Conservation (phyloP, 768 basidiomycete genomes). For the Epithele typhae region DNA sequence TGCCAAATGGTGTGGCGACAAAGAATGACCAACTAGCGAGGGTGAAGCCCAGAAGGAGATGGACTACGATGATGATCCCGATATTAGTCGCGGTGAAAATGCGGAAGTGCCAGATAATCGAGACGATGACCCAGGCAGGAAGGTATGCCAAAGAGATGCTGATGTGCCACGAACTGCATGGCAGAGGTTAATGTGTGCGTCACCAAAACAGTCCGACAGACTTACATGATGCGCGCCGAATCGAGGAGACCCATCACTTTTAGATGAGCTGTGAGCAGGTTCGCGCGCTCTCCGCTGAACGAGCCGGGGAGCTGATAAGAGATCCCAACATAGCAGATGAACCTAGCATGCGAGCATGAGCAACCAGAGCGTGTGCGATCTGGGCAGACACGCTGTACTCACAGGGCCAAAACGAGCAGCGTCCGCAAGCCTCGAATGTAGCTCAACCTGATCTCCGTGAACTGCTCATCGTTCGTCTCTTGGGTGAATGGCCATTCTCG, state of each 20-base stretch:
- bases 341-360: conserved; percentile 34
- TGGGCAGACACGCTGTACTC: conserved; percentile 20
- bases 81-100: conserved; percentile 58
- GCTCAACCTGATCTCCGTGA: conserved; percentile 48
- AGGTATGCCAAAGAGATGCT: conserved; percentile 63
- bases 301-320: conserved; percentile 74
- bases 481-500: conserved; percentile 69
- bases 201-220: not conserved
- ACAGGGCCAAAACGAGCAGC: conserved; percentile 65
- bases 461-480: conserved; percentile 59
- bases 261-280: conserved; percentile 64
- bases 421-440: conserved; percentile 57
- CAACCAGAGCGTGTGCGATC: not conserved
- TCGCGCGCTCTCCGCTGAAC: conserved; percentile 60
- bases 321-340: conserved; percentile 66
- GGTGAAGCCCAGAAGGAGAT: conserved; percentile 63
- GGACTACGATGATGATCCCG: conserved; percentile 55
- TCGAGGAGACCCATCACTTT: conserved; percentile 77
- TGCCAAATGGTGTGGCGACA: conserved; percentile 59
- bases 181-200: not conserved
- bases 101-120: conserved; percentile 56
- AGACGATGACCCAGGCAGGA: conserved; percentile 69
- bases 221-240: conserved; percentile 58
- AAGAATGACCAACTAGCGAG: conserved; percentile 72
- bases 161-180: conserved; percentile 54